Base-by-base conservation (phyloP, 768 basidiomycete species). In the Agaricus subrufescens region DNA sequence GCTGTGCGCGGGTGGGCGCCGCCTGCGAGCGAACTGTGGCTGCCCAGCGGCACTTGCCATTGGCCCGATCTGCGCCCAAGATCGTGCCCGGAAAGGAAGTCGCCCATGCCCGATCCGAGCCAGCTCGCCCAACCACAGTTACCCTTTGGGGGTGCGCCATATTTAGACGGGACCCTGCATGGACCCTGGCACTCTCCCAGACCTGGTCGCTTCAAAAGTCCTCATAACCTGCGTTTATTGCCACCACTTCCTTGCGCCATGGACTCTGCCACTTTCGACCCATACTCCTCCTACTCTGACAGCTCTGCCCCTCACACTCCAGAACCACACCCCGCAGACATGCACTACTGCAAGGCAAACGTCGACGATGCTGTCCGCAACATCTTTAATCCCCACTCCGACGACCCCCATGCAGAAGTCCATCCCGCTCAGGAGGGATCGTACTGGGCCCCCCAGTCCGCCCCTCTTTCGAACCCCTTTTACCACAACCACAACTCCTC, bases 231-330 rank as follows among this genome's bases (percentile, higher is more conserved):
- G 53, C 46, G 34, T 42, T 47, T 38, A 46, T 54, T 38, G 34
- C 53, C 27, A 54, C 53, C 40, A n/a, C 37, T 27, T 37, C 46
- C 53, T 54, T 37, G 45, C 53, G 46, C 53, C 56, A 78, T 80
- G 77, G 77, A 78, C 64, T 67, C 75, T 59, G 67, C 75, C 60
- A 62, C 69, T 49, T 88, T 86, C 69, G 84, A 86, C 73, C 69
- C 74, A 6, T 87, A 84, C 70, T 72, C 81, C 50, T 77, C 83
- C 61, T 85, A 84, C 74, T 83, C 84, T 55, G 83, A 86, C 73
- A 79, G 83, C 59, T 86, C 81, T 50, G 75, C 86, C 1, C 88
- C 89, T 2, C 81, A 87, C 54, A 90, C 89, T 0, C 89, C 89
- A 0, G 23, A 75, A 71, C 60, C 43, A 63, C 58, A 57, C 61